Evolutionary conservation across 2,329 filamentous ascomycete species (phyloP).

Genomic region (Cladosporium sp.): DNA sequence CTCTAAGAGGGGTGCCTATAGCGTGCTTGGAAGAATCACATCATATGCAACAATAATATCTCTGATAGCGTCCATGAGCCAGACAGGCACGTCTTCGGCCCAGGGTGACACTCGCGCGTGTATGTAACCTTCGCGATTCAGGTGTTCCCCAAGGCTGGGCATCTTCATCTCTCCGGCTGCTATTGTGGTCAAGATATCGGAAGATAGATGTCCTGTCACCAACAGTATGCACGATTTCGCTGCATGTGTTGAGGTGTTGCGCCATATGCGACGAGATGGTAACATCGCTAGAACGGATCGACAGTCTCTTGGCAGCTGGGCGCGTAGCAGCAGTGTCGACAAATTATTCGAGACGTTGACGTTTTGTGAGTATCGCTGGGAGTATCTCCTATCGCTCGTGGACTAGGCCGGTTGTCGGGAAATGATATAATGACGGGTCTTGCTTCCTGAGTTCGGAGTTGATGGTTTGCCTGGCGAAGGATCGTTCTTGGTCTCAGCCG

Average conservation of each 20-base stretch:
- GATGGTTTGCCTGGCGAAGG: not conserved
- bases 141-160: not conserved
- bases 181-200: not conserved
- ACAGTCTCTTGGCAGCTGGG: not conserved
- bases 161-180: not conserved
- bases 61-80: not conserved
- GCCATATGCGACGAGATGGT: conserved; percentile 8
- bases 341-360: no score
- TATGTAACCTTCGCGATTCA: not conserved
- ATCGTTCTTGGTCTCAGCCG: not conserved
- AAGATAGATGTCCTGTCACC: not conserved
- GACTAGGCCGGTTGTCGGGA: not conserved
- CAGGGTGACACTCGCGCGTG: not conserved
- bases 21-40: not conserved
- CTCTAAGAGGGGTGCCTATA: not conserved
- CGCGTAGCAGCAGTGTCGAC: not conserved
- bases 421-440: not conserved
- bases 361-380: not conserved
- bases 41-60: not conserved
- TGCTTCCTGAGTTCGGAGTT: not conserved
- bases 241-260: conserved; percentile 2
- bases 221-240: not conserved
- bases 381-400: not conserved
- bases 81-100: not conserved
- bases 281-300: conserved; percentile 2